Conservation (phyloP, 371 early-diverging fungal genomes). For the Blastocladiella emersonii region DNA sequence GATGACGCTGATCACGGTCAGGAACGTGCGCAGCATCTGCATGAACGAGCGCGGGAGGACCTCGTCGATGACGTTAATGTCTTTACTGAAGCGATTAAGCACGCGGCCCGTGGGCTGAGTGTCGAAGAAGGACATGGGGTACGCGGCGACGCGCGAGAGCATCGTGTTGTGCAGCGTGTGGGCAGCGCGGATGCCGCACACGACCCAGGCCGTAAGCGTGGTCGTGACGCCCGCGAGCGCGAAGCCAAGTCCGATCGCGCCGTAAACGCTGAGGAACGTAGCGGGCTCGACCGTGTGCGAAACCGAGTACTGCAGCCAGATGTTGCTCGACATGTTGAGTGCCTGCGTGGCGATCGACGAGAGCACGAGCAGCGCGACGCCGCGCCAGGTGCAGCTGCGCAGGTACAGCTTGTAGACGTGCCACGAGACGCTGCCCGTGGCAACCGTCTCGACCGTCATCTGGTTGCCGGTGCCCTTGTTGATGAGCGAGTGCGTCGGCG, state of each 20-base stretch:
- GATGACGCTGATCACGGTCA: constrained; percentile 38
- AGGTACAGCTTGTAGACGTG: constrained; percentile 61
- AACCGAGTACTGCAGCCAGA: constrained; percentile 67
- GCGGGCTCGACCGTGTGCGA: constrained; percentile 23
- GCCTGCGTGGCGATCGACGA: constrained; percentile 15
- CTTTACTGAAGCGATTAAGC: constrained; percentile 65
- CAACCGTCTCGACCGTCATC: constrained; percentile 57
- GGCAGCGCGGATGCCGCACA: constrained; percentile 64
- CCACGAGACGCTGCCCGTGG: constrained; percentile 60
- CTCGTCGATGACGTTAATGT: constrained; percentile 22
- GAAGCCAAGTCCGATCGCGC: constrained; percentile 51
- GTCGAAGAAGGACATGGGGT: constrained; percentile 46
- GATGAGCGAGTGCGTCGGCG: constrained; percentile 9
- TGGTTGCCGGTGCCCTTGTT: constrained; percentile 26
- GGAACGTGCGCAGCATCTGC: constrained; percentile 19
- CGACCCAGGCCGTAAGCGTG: constrained; percentile 60
- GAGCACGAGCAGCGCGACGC: constrained; percentile 36
- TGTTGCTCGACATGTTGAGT: constrained; percentile 29
- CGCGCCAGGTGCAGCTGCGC: constrained; percentile 46
- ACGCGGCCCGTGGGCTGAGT: constrained; percentile 72
- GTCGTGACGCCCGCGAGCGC: constrained; percentile 50
- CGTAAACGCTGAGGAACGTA: constrained; percentile 59
- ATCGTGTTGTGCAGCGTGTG: constrained; percentile 41
- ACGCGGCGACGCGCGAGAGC: constrained; percentile 29
- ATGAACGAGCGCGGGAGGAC: constrained; percentile 11